Conservation (phyloP, 2,329 filamentous ascomycete genomes). For the Fusarium sp. region DNA sequence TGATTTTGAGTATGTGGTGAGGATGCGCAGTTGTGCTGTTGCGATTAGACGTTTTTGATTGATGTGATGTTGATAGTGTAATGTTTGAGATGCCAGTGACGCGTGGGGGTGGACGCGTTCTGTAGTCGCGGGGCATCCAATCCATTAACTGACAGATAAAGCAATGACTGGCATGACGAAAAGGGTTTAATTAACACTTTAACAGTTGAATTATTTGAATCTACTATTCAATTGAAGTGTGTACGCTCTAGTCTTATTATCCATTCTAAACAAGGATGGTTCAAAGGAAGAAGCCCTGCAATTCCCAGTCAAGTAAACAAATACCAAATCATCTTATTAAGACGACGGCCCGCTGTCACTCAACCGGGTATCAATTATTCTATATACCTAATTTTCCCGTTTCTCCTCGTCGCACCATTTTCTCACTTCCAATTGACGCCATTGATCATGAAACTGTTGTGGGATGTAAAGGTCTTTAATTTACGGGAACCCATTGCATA, state of each 20-base stretch:
- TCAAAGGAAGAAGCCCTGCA: too few species aligned
- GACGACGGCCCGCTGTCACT: not conserved
- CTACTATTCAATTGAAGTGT: too few species aligned
- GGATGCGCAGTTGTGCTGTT: slow-evolving; percentile 5
- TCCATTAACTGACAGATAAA: slow-evolving; percentile 13
- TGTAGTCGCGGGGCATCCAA: slow-evolving; percentile 41
- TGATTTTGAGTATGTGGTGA: not conserved
- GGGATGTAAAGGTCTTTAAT: not conserved
- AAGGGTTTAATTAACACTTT: not conserved
- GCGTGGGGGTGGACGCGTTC: slow-evolving; percentile 48
- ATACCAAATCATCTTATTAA: not conserved
- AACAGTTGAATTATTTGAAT: not conserved
- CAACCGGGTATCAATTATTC: not conserved
- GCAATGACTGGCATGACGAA: not conserved
- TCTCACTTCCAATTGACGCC: not conserved
- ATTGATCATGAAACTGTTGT: not conserved
- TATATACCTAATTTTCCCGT: not conserved
- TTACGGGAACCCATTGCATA: slow-evolving; percentile 52
- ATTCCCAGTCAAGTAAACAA: not conserved
- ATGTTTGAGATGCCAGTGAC: slow-evolving; percentile 41
- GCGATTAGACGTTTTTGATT: slow-evolving; percentile 5
- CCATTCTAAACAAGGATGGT: too few species aligned
- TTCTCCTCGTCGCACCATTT: not conserved
- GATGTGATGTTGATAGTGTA: slow-evolving; percentile 40
- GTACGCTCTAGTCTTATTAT: too few species aligned